phyloP scores from a whole-genome alignment of 257 asterid genomes.

The Solanum chilense region DNA sequence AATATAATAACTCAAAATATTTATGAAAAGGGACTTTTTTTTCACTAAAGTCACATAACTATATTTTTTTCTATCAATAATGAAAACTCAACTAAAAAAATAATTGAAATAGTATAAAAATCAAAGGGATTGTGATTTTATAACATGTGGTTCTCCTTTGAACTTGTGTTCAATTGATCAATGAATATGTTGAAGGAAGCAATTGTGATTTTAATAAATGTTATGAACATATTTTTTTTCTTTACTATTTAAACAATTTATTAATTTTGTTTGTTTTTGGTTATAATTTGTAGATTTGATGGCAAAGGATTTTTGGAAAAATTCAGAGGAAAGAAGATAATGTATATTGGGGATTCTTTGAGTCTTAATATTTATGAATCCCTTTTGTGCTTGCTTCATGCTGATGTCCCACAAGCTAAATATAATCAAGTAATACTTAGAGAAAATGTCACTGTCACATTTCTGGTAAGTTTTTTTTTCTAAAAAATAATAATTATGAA shows the following conservation, averaged over 20 bases:
- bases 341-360: constrained; percentile 65
- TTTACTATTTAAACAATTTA: neutral
- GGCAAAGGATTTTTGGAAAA: constrained; percentile 28
- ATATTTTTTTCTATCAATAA: no score
- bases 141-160: neutral
- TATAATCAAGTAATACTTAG: neutral
- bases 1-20: neutral
- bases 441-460: constrained; percentile 19
- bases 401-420: constrained; percentile 11
- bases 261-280: neutral
- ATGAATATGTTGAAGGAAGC: neutral
- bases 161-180: neutral
- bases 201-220: neutral
- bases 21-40: neutral
- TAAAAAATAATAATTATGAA: no score
- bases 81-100: neutral
- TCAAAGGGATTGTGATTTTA: neutral
- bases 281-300: constrained; percentile 32
- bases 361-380: constrained; percentile 46
- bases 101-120: neutral
- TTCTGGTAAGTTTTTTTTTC: constrained; percentile 14
- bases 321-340: constrained; percentile 42
- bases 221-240: neutral
- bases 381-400: constrained; percentile 36
- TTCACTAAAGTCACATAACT: neutral